Evolutionary conservation across 768 basidiomycete species (phyloP), one percentile per base, ranked within the genome.

Genomic region (Leccinum olivaceopallidum): DNA sequence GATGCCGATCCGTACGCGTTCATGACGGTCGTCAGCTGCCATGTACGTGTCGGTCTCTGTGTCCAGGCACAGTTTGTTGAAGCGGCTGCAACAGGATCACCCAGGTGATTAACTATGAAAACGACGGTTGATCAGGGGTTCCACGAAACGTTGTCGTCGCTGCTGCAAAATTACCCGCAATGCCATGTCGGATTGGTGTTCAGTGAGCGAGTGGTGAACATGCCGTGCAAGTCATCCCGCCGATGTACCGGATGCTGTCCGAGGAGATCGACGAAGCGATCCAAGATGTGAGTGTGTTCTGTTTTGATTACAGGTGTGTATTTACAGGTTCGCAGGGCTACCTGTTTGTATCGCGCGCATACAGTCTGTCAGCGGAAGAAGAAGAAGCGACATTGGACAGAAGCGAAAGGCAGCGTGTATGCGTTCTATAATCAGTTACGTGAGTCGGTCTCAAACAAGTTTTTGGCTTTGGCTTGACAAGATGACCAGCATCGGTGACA

Each of bases 141-240:
- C 66, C 83, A 88, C 61, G 59, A 78, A 28, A 73, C 83, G 10
- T 80, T 92, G 26, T 78, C 81, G 64, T 70, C 73, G 10, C 77
- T 90, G 6, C 53, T 69, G 4, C 44, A 48, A 1, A 12, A 58
- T 10, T 53, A 57, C 20, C 34, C 67, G 37, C 73, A 77, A 39
- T 85, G 39, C 6, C 64, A 90, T 61, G 84, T 96, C 51, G 96
- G 93, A 2, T 80, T 97, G n/a, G 81, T 98, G 10, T 79, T 99
- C 64, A 90, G 88, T 63, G 94, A 97, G 72, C 82, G 96, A 0
- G 79, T 98, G 55, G 81, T 97, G 64, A 99, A 98, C 73, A 95
- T 99, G 87, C 96, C 96, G 89, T 94, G 14, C 93, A 98, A 66
- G 85, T 95, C 36, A 82, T 96, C 9, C 22, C 22, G 22, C 22